phyloP scores from a whole-genome alignment of 768 basidiomycete genomes.

The Macrolepiota dolichaula region DNA sequence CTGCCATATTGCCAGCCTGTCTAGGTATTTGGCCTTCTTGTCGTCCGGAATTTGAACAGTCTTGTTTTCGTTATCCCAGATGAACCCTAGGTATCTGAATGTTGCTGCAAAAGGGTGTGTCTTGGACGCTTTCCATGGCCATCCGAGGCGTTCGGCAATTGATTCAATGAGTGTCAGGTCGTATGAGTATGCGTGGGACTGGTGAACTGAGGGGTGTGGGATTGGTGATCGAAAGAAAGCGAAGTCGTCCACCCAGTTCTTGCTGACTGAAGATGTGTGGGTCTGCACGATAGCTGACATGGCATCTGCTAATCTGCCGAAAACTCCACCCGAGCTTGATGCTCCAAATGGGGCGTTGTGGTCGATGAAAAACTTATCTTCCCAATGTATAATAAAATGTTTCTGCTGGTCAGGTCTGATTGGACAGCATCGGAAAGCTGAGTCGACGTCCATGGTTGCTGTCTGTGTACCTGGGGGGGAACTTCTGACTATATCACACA shows the following conservation, averaged over 20 bases:
- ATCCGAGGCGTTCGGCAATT: constrained; percentile 23
- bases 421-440: constrained; percentile 32
- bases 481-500: constrained; percentile 7
- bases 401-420: constrained; percentile 23
- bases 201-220: too few relatives aligned
- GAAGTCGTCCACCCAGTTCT: constrained; percentile 32
- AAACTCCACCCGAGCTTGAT: constrained; percentile 25
- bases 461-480: constrained; percentile 31
- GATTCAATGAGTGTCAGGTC: constrained; percentile 10
- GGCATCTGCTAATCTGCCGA: constrained; percentile 28
- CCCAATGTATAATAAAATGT: constrained; percentile 20
- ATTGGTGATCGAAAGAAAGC: constrained; percentile 16
- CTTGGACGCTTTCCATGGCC: constrained; percentile 33
- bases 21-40: constrained; percentile 11
- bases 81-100: constrained; percentile 35
- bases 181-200: not conserved
- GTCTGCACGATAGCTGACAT: constrained; percentile 19
- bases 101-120: constrained; percentile 19
- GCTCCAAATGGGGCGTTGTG: constrained; percentile 26
- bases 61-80: constrained; percentile 27
- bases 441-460: constrained; percentile 34
- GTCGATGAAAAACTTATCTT: constrained; percentile 24
- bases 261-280: not conserved
- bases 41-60: constrained; percentile 25
- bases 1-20: not conserved